Evolutionary conservation across 2,329 filamentous ascomycete species (phyloP).

Genomic region (Epicoccum nigrum): DNA sequence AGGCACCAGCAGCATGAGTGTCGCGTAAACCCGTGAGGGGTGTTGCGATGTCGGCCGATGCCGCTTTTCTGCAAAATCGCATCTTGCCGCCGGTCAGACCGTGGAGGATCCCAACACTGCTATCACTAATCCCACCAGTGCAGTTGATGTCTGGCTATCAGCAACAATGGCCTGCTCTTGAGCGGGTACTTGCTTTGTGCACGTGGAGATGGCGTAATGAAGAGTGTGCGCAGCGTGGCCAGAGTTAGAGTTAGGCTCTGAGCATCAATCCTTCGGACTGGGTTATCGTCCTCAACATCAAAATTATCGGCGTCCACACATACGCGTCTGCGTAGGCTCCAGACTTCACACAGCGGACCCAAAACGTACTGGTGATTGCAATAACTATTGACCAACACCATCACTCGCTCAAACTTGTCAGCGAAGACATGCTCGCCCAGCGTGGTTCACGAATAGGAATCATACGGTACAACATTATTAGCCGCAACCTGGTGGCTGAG

Average conservation of each 20-base stretch:
- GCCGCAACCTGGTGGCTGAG: conserved; percentile 24
- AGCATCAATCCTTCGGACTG: conserved; percentile 21
- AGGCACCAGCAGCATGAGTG: conserved; percentile 10
- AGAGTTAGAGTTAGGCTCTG: neutral
- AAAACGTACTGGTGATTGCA: neutral
- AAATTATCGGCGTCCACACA: conserved; percentile 24
- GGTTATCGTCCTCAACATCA: conserved; percentile 8
- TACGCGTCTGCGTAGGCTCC: conserved; percentile 20
- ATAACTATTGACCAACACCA: neutral
- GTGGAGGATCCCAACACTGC: neutral
- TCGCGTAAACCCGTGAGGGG: neutral
- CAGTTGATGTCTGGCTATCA: neutral
- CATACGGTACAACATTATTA: conserved; percentile 32
- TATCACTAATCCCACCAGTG: neutral
- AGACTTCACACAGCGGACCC: conserved; percentile 2
- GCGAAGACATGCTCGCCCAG: conserved; percentile 10
- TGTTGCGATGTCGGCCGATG: conserved; percentile 5
- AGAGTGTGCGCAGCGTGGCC: conserved; percentile 1
- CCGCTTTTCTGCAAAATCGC: conserved; percentile 3
- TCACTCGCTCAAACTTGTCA: neutral
- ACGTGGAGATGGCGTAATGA: conserved; percentile 7
- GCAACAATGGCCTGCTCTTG: neutral
- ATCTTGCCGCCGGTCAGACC: neutral
- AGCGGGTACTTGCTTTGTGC: neutral
- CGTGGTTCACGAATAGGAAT: conserved; percentile 1